These are phyloP conservation scores for Hypoxylon sp. DNA, from an alignment of 2,329 filamentous ascomycete genomes.

Conservation along the genomic window DNA sequence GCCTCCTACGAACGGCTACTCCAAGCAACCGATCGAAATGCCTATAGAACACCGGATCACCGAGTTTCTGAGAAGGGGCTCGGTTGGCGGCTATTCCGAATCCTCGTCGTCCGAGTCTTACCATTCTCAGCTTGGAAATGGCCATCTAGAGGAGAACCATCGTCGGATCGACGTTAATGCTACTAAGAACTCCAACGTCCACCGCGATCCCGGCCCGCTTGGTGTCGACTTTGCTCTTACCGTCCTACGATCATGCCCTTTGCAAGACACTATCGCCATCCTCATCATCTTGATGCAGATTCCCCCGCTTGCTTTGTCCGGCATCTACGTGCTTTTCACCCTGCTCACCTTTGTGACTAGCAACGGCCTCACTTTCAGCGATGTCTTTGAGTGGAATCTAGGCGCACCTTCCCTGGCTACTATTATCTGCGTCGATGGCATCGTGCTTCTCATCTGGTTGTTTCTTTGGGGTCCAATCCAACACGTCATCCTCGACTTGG, in stretches of 20 bases:
- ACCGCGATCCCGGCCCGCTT: conserved; percentile 79
- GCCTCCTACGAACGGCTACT: conserved; percentile 56
- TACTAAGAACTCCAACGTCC: conserved; percentile 76
- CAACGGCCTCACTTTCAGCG: conserved; percentile 85
- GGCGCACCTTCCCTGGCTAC: conserved; percentile 89
- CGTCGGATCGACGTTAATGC: conserved; percentile 79
- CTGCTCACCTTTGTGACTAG: conserved; percentile 91
- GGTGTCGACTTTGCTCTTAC: conserved; percentile 78
- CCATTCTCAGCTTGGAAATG: conserved; percentile 57
- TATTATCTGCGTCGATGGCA: conserved; percentile 84
- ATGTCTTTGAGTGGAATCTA: conserved; percentile 90
- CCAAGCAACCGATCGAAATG: conserved; percentile 58
- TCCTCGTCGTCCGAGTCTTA: conserved; percentile 69
- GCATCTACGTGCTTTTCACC: conserved; percentile 93
- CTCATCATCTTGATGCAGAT: conserved; percentile 95
- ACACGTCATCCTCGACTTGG: conserved; percentile 88
- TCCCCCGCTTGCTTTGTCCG: conserved; percentile 86
- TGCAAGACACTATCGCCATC: conserved; percentile 96
- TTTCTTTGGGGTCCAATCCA: conserved; percentile 90
- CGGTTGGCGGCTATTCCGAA: conserved; percentile 66
- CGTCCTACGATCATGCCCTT: conserved; percentile 88
- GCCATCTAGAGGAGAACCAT: conserved; percentile 64
- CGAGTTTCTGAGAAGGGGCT: conserved; percentile 56
- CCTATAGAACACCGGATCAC: conserved; percentile 59
- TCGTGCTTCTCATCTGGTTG: conserved; percentile 88